These are phyloP conservation scores for Podaxis sp. DNA, from an alignment of 768 basidiomycete genomes.

Conservation along the genomic window DNA sequence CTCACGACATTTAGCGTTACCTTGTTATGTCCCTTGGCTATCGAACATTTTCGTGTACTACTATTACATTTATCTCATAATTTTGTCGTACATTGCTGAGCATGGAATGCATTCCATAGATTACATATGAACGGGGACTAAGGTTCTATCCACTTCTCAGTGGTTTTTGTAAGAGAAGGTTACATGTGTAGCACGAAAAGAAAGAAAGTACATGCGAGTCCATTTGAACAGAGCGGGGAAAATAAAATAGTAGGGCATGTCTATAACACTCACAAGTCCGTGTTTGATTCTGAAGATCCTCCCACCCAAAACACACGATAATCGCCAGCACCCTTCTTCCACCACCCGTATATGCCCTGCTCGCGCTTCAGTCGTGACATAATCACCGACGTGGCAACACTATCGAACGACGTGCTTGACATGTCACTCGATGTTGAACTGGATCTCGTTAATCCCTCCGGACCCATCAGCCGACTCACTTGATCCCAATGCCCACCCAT, in stretches of 20 bases:
- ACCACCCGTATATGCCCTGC: constrained; percentile 79
- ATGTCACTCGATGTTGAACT: constrained; percentile 41
- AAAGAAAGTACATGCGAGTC: constrained; percentile 2
- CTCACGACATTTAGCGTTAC: not conserved
- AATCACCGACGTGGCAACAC: constrained; percentile 54
- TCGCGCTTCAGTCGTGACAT: constrained; percentile 45
- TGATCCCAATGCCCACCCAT: constrained; percentile 53
- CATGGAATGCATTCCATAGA: constrained; percentile 12
- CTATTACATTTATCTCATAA: constrained; percentile 11
- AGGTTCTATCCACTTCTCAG: not conserved
- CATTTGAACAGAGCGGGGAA: not conserved
- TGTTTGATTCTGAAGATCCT: constrained; percentile 34
- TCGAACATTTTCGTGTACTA: not conserved
- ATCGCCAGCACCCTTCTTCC: constrained; percentile 68
- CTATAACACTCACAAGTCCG: not conserved
- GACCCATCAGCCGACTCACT: constrained; percentile 31
- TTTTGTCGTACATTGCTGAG: constrained; percentile 3
- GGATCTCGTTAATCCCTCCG: constrained; percentile 39
- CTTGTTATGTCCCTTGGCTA: not conserved
- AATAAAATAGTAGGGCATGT: not conserved
- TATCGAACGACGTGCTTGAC: constrained; percentile 48
- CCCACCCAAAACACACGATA: constrained; percentile 86
- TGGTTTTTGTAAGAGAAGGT: no score
- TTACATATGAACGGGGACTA: constrained; percentile 1
- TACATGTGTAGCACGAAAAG: not conserved